Conservation (phyloP, 1,284 basidiomycete genomes). For the Inonotus obliquus region DNA sequence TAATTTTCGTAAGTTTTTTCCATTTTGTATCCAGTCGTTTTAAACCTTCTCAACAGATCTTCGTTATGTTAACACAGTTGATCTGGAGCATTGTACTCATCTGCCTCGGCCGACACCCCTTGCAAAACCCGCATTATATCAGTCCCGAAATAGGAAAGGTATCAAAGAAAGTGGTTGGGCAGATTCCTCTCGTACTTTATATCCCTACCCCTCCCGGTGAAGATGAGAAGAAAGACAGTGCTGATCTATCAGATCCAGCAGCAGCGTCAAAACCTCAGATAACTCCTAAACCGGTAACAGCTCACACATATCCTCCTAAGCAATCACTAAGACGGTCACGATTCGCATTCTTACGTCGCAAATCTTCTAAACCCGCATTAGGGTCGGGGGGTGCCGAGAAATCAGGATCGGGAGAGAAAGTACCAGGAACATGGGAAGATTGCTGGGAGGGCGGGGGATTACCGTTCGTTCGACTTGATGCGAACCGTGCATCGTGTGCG, state of each 20-base stretch:
- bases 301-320: conserved; percentile 51
- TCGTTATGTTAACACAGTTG: conserved; percentile 38
- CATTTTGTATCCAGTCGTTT: neutral
- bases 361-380: neutral
- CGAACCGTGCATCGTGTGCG: conserved; percentile 75
- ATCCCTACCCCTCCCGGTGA: conserved; percentile 70
- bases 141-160: conserved; percentile 74
- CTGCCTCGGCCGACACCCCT: conserved; percentile 69
- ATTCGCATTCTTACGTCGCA: conserved; percentile 14
- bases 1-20: conserved; percentile 59
- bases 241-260: conserved; percentile 25
- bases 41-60: neutral
- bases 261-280: conserved; percentile 40
- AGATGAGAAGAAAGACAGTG: conserved; percentile 22
- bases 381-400: conserved; percentile 20
- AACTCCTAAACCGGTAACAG: neutral
- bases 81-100: conserved; percentile 72
- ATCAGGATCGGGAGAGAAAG: conserved; percentile 26
- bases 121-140: conserved; percentile 65
- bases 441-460: conserved; percentile 49
- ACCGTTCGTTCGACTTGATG: conserved; percentile 67
- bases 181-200: conserved; percentile 76
- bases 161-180: conserved; percentile 61
- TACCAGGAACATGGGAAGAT: conserved; percentile 40
- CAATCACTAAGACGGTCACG: conserved; percentile 31